Percentiles rank a stretch among this genome's conserved stretches.
phyloP scores from a whole-genome alignment of 805 yeast species.

The Suhomyces canberraensis region DNA sequence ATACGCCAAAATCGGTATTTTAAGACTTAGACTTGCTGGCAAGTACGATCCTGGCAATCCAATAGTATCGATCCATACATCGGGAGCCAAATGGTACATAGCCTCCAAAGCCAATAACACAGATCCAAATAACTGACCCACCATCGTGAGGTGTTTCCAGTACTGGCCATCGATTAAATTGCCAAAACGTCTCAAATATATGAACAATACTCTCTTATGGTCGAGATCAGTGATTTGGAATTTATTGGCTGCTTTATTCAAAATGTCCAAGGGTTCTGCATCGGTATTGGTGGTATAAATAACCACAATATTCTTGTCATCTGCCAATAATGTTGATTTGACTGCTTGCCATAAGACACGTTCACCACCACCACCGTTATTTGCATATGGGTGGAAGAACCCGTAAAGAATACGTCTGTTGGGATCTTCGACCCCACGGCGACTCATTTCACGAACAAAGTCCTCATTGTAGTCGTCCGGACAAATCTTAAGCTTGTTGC shows the following conservation, averaged over 20 bases:
- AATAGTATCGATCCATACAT: slow-evolving; percentile 90
- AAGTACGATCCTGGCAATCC: slow-evolving; percentile 90
- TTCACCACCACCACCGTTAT: slow-evolving; percentile 98
- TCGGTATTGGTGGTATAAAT: slow-evolving; percentile 71
- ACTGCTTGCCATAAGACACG: slow-evolving; percentile 95
- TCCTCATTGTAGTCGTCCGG: slow-evolving; percentile 26
- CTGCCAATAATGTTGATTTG: slow-evolving; percentile 54
- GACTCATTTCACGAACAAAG: slow-evolving; percentile 26
- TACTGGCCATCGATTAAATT: slow-evolving; percentile 62
- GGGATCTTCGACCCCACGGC: slow-evolving; percentile 34
- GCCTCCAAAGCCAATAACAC: slow-evolving; percentile 68
- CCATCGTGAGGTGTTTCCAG: slow-evolving; percentile 77
- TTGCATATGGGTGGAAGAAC: slow-evolving; percentile 92
- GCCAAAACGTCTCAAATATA: slow-evolving; percentile 52
- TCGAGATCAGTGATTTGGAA: slow-evolving; percentile 52
- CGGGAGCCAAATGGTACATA: slow-evolving; percentile 66
- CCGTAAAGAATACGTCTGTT: slow-evolving; percentile 58
- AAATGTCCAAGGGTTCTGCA: slow-evolving; percentile 45
- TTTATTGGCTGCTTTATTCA: slow-evolving; percentile 50
- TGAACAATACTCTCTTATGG: slow-evolving; percentile 52
- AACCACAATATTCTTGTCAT: slow-evolving; percentile 52
- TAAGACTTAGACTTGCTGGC: slow-evolving; percentile 50
- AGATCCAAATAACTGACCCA: slow-evolving; percentile 88
- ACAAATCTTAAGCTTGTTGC: slow-evolving; percentile 33
- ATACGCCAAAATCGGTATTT: slow-evolving; percentile 78